These are phyloP conservation scores for Xylaria hypoxylon DNA, from an alignment of 2,329 filamentous ascomycete species.

Conservation along the genomic window DNA sequence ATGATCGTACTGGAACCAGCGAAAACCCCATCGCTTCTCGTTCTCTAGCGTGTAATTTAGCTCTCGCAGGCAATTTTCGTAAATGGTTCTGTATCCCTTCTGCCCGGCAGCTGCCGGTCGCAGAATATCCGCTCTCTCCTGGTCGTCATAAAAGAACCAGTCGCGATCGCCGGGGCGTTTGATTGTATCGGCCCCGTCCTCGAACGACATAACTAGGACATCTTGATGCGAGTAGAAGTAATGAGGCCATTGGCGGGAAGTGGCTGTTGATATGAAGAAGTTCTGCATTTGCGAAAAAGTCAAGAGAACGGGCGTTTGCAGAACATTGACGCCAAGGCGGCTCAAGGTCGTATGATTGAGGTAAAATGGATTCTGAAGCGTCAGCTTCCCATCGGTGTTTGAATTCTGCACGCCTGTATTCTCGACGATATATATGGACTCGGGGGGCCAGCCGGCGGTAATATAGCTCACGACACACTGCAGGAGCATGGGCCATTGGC, in stretches of 20 bases:
- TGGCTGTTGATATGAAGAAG: constrained; percentile 60
- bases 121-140: constrained; percentile 48
- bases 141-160: constrained; percentile 50
- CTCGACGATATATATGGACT: constrained; percentile 62
- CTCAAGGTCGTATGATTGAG: constrained; percentile 57
- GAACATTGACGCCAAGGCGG: constrained; percentile 54
- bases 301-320: constrained; percentile 63
- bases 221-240: constrained; percentile 69
- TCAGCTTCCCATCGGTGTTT: constrained; percentile 55
- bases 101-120: constrained; percentile 46
- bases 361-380: constrained; percentile 60
- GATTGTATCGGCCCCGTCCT: constrained; percentile 49
- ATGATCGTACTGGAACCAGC: constrained; percentile 57
- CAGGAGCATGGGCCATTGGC: constrained; percentile 60
- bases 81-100: constrained; percentile 50
- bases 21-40: constrained; percentile 58
- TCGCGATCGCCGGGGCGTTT: constrained; percentile 46
- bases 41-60: constrained; percentile 53
- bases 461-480: constrained; percentile 61
- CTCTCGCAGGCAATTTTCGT: constrained; percentile 49
- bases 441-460: constrained; percentile 61
- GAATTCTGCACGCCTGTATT: constrained; percentile 61
- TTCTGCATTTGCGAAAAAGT: constrained; percentile 67
- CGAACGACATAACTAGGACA: constrained; percentile 56
- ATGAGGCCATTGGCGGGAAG: constrained; percentile 58